These are phyloP conservation scores for Prunus salicina DNA, from an alignment of 306 rosid species.

Conservation along the genomic window DNA sequence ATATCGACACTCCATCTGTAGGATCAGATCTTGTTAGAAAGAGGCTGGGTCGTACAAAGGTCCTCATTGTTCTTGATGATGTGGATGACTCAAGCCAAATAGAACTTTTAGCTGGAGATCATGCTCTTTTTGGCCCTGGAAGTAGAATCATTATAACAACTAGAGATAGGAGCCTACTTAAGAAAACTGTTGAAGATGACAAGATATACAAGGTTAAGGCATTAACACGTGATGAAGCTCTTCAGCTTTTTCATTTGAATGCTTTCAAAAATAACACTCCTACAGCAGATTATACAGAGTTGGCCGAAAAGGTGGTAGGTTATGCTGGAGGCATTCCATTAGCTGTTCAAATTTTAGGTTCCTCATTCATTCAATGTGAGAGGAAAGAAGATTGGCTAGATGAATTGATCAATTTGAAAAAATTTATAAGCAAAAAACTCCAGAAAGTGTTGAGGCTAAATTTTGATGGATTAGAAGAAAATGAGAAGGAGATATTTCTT, in stretches of 20 bases:
- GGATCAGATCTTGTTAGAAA: neutral
- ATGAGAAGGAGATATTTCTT: conserved; percentile 31
- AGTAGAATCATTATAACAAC: neutral
- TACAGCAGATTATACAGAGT: neutral
- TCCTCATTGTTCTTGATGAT: conserved; percentile 14
- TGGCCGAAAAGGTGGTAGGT: neutral
- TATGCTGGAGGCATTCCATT: conserved; percentile 7
- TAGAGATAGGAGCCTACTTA: neutral
- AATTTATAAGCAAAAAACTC: neutral
- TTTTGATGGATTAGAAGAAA: conserved; percentile 19
- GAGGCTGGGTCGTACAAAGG: neutral
- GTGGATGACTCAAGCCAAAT: conserved; percentile 9
- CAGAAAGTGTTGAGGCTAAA: neutral
- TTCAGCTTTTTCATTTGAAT: conserved; percentile 4
- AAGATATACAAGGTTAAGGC: neutral
- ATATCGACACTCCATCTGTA: neutral
- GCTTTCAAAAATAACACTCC: neutral
- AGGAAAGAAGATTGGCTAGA: neutral
- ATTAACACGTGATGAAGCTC: conserved; percentile 13
- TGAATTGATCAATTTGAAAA: neutral
- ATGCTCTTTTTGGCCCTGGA: neutral
- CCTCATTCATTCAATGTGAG: neutral
- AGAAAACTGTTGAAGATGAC: neutral
- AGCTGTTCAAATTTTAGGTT: neutral
- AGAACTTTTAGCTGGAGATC: neutral